Base-by-base conservation (phyloP, 2,329 filamentous ascomycete genomes). In the Corynespora cassiicola region DNA sequence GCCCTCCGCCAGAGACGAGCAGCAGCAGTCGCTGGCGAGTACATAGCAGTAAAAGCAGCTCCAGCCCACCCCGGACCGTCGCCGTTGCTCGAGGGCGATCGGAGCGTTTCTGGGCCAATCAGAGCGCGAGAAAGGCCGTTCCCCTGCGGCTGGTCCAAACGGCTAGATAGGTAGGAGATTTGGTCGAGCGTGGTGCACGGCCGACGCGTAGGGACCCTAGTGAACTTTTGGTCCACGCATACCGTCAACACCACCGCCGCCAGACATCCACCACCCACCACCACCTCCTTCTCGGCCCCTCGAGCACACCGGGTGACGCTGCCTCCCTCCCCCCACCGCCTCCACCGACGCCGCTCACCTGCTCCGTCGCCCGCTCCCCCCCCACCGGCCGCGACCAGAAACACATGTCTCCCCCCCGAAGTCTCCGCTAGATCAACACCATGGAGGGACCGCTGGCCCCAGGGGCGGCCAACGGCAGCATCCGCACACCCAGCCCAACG, bases 381-480 rank as follows among this genome's bases (percentile, higher is more conserved):
- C 26, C 46, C 44, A 41, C 37, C 19, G 36, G 43, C 41, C 55
- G 50, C 52, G 45, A 47, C 51, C n/a, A n/a, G 48, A 50, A 52
- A 53, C 60, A 60, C 56, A 68, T 68, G 65, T 62, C 52, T 57
- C 36, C 52, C 28, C 40, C 41, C 45, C 52, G 33, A 49, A 50
- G 55, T 25, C 46, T 35, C 47, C 47, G 43, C 44, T 57, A 50
- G 61, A 57, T 41, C 36, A 39, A 43, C 46, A 67, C 31, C 39
- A 71, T 71, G 68, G 69, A 70, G 61, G 68, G 62, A 59, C 69
- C 68, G 51, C 53, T 70, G 59, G 54, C 61, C 47, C 64, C 65
- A 61, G 65, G 63, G 58, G 63, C 61, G 49, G 46, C 62, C 52
- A 71, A 70, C 53, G 67, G 66, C 57, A 61, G 54, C 45, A 58